Conservation (phyloP, 2,329 filamentous ascomycete species). For the Orbilia oligospora region DNA sequence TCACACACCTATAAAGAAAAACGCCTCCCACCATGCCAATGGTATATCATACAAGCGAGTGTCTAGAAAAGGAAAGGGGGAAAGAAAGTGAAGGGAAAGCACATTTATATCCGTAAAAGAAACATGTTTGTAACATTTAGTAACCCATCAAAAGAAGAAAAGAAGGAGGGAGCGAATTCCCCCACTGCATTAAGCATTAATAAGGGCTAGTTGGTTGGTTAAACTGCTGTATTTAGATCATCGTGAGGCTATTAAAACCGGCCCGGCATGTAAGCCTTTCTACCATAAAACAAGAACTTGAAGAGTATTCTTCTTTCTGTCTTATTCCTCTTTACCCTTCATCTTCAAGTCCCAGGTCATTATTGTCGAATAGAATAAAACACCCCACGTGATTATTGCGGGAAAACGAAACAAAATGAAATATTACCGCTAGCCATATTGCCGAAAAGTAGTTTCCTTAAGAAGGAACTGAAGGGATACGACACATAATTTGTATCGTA, state of each 20-base stretch:
- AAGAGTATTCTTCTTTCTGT: neutral
- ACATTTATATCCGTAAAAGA: slow-evolving; percentile 13
- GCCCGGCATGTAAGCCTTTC: slow-evolving; percentile 20
- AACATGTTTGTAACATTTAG: neutral
- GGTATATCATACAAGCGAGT: slow-evolving; percentile 51
- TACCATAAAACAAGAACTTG: slow-evolving; percentile 10
- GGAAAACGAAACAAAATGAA: slow-evolving; percentile 17
- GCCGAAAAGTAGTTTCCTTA: neutral
- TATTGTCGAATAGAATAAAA: slow-evolving; percentile 30
- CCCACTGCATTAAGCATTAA: slow-evolving; percentile 57
- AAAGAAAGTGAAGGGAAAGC: slow-evolving; percentile 1
- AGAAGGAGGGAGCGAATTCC: neutral
- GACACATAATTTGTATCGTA: neutral
- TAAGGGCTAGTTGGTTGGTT: slow-evolving; percentile 6
- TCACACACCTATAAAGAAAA: slow-evolving; percentile 16
- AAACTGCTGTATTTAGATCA: slow-evolving; percentile 2
- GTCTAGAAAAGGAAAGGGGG: slow-evolving; percentile 45
- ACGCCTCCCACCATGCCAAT: slow-evolving; percentile 56
- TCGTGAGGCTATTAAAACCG: slow-evolving; percentile 9
- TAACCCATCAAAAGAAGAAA: neutral
- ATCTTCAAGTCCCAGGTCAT: slow-evolving; percentile 1
- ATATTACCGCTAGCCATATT: neutral
- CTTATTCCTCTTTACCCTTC: neutral
- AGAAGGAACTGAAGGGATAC: neutral
- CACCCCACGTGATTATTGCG: slow-evolving; percentile 35